A percentile compares a stretch with the other conserved stretches of the same genome.
Conservation (phyloP, 2,329 filamentous ascomycete species). For the Epichloe typhina region DNA sequence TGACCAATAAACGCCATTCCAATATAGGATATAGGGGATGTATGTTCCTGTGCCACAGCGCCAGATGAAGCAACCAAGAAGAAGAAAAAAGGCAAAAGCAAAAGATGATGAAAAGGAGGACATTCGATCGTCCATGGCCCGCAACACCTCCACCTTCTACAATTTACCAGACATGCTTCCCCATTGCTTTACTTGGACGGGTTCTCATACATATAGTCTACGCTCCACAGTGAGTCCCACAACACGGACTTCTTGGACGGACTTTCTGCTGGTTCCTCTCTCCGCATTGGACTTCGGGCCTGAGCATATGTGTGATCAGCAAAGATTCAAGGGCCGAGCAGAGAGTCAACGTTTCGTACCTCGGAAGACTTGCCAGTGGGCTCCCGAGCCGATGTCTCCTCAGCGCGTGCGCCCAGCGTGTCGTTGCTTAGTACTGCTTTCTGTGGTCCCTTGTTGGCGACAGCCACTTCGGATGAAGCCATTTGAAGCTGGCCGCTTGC, state of each 20-base stretch:
- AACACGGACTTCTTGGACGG: conserved; percentile 39
- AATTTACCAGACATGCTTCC: background rate
- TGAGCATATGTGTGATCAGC: conserved; percentile 10
- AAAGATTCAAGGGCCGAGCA: conserved; percentile 32
- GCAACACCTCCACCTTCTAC: too few species aligned
- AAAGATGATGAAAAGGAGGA: background rate
- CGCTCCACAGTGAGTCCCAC: conserved; percentile 49
- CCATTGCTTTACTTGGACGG: conserved; percentile 12
- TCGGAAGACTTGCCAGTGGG: conserved; percentile 23
- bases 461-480: conserved; percentile 6
- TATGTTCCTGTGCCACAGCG: background rate
- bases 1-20: background rate
- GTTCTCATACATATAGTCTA: conserved; percentile 44
- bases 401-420: conserved; percentile 11
- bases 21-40: background rate
- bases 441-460: background rate
- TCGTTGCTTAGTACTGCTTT: conserved; percentile 1
- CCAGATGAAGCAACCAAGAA: background rate
- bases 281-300: conserved; percentile 18
- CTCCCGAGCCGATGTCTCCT: conserved; percentile 14
- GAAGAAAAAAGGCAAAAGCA: background rate
- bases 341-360: conserved; percentile 41
- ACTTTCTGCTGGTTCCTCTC: conserved; percentile 27
- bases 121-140: too few species aligned
- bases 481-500: conserved; percentile 11